Evolutionary conservation across 2,329 filamentous ascomycete species (phyloP).

Genomic region (Aspergillus fumigatus): DNA sequence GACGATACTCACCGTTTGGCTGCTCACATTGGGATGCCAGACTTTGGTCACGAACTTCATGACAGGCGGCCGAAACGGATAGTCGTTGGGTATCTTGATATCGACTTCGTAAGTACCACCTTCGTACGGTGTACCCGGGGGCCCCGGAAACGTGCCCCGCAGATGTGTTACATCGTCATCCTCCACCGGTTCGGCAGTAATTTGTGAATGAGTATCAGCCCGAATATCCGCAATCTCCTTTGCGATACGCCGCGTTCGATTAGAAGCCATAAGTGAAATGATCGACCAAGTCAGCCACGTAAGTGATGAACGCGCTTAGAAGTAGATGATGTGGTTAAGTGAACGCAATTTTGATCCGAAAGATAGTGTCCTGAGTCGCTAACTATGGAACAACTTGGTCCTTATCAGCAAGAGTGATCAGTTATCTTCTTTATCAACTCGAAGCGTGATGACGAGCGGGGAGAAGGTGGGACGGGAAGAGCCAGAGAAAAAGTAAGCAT

Average conservation of each 20-base stretch:
- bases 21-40: conserved; percentile 97
- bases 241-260: conserved; percentile 52
- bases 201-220: conserved; percentile 68
- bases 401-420: not conserved
- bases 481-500: not conserved
- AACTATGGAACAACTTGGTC: not conserved
- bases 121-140: conserved; percentile 89
- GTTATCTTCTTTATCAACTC: not conserved
- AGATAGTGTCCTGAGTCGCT: not conserved
- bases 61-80: conserved; percentile 85
- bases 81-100: conserved; percentile 80
- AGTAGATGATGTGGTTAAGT: not conserved
- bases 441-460: not conserved
- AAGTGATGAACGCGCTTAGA: not conserved
- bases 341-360: not conserved
- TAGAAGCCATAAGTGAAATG: conserved; percentile 46
- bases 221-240: conserved; percentile 49
- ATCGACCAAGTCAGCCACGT: not conserved
- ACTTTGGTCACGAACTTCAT: conserved; percentile 93
- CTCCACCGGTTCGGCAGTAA: conserved; percentile 62
- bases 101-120: conserved; percentile 78
- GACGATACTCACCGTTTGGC: conserved; percentile 67
- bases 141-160: conserved; percentile 75
- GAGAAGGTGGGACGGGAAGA: not conserved
- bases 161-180: conserved; percentile 74